These are phyloP conservation scores for Starmerella floricola DNA, from an alignment of 805 yeast genomes.

Conservation along the genomic window DNA sequence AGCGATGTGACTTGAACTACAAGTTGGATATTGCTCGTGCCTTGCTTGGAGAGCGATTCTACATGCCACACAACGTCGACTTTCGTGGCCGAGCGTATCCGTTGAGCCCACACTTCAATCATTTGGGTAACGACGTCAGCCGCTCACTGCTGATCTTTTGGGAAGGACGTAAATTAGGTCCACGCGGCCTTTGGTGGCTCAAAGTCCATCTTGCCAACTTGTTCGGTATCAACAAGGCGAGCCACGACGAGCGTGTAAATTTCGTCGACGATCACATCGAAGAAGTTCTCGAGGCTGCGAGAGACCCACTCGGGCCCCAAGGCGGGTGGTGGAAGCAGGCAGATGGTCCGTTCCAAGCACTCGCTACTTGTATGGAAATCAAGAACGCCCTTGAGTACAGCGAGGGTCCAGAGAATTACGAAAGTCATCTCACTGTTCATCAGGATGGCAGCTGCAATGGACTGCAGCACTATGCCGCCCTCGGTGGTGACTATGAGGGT, in stretches of 20 bases:
- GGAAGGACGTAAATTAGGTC: slow-evolving; percentile 46
- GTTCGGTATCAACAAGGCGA: slow-evolving; percentile 44
- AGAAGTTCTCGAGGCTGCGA: slow-evolving; percentile 36
- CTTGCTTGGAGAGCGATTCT: slow-evolving; percentile 51
- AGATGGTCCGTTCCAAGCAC: slow-evolving; percentile 53
- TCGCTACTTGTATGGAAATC: slow-evolving; percentile 45
- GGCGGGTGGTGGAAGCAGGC: slow-evolving; percentile 45
- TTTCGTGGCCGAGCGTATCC: slow-evolving; percentile 59
- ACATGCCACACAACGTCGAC: slow-evolving; percentile 52
- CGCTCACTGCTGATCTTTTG: slow-evolving; percentile 48
- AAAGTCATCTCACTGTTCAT: slow-evolving; percentile 46
- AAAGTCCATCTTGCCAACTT: slow-evolving; percentile 52
- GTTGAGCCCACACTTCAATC: slow-evolving; percentile 49
- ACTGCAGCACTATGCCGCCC: slow-evolving; percentile 56
- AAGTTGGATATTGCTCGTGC: slow-evolving; percentile 93
- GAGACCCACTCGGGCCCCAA: slow-evolving; percentile 35
- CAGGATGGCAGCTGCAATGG: slow-evolving; percentile 63
- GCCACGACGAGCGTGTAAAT: slow-evolving; percentile 39
- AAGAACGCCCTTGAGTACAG: slow-evolving; percentile 37
- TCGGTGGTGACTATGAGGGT: slow-evolving; percentile 58
- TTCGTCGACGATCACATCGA: slow-evolving; percentile 40
- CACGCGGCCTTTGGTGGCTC: slow-evolving; percentile 44
- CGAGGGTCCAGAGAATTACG: slow-evolving; percentile 38
- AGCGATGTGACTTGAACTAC: slow-evolving; percentile 87
- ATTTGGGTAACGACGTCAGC: slow-evolving; percentile 49